phyloP scores from a whole-genome alignment of 1,284 basidiomycete genomes.

The Inonotus hispidus region DNA sequence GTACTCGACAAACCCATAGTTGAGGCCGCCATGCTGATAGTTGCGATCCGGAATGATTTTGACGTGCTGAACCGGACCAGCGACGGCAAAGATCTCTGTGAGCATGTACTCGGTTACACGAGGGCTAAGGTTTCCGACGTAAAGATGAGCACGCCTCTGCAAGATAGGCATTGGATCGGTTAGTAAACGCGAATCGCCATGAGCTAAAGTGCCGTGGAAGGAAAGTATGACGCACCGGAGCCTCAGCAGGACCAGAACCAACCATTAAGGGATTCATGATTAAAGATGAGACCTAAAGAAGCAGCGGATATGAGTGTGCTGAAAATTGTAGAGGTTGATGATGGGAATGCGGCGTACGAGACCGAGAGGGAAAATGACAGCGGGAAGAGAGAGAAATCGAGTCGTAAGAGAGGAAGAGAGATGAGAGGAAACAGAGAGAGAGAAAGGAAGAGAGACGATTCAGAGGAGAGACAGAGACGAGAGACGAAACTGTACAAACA shows the following conservation, averaged over 20 bases:
- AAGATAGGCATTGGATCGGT: background rate
- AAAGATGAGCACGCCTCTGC: constrained; percentile 87
- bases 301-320: constrained; percentile 36
- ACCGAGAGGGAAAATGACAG: constrained; percentile 26
- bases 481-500: constrained; percentile 13
- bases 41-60: constrained; percentile 99
- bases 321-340: constrained; percentile 31
- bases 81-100: constrained; percentile 93
- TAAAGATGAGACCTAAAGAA: constrained; percentile 32
- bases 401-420: constrained; percentile 35
- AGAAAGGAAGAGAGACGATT: constrained; percentile 5
- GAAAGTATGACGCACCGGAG: constrained; percentile 50
- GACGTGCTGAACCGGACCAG: constrained; percentile 91
- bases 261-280: constrained; percentile 68
- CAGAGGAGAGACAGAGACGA: constrained; percentile 17
- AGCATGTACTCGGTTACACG: constrained; percentile 94
- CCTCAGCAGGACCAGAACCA: constrained; percentile 57
- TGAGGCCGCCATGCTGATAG: constrained; percentile 95
- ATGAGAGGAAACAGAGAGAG: constrained; percentile 32
- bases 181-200: background rate
- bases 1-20: constrained; percentile 98
- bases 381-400: constrained; percentile 30
- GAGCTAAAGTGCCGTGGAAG: constrained; percentile 1
- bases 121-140: constrained; percentile 94
- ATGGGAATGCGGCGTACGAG: constrained; percentile 26